Percentiles rank a stretch among this genome's conserved stretches.
These are phyloP conservation scores for Fonsecaea monophora DNA, from an alignment of 2,329 filamentous ascomycete genomes.

Conservation along the genomic window DNA sequence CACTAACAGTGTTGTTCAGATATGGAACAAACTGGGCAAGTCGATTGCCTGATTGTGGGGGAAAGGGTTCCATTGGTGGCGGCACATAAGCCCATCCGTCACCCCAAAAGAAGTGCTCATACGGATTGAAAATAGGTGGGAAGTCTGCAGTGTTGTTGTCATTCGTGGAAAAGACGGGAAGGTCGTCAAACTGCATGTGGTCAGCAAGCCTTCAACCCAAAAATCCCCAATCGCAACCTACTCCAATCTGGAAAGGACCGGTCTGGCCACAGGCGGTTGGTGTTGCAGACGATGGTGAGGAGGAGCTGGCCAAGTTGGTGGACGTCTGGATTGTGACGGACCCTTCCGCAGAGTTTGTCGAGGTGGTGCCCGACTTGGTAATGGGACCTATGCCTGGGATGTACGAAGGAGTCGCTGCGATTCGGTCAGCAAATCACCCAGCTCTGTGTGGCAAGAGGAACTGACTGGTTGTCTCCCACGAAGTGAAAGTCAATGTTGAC, in stretches of 20 bases:
- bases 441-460: neutral
- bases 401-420: conserved; percentile 19
- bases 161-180: conserved; percentile 37
- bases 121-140: conserved; percentile 56
- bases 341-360: neutral
- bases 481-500: conserved; percentile 32
- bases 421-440: conserved; percentile 9
- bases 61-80: conserved; percentile 53
- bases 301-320: conserved; percentile 10
- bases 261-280: conserved; percentile 33
- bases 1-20: conserved; percentile 54
- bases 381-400: conserved; percentile 30
- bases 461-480: conserved; percentile 38
- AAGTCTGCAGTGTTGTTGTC: conserved; percentile 43
- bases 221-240: conserved; percentile 18
- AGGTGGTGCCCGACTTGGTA: conserved; percentile 6
- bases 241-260: conserved; percentile 34
- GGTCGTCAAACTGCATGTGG: conserved; percentile 41
- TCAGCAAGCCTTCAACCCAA: conserved; percentile 10
- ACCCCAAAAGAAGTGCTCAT: conserved; percentile 60
- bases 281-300: conserved; percentile 16
- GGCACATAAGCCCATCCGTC: conserved; percentile 59
- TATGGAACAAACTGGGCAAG: conserved; percentile 49
- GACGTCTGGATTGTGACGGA: conserved; percentile 20
- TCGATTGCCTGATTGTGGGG: conserved; percentile 42